phyloP scores from a whole-genome alignment of 768 basidiomycete genomes.

The Phlebiopsis flavidoalba region DNA sequence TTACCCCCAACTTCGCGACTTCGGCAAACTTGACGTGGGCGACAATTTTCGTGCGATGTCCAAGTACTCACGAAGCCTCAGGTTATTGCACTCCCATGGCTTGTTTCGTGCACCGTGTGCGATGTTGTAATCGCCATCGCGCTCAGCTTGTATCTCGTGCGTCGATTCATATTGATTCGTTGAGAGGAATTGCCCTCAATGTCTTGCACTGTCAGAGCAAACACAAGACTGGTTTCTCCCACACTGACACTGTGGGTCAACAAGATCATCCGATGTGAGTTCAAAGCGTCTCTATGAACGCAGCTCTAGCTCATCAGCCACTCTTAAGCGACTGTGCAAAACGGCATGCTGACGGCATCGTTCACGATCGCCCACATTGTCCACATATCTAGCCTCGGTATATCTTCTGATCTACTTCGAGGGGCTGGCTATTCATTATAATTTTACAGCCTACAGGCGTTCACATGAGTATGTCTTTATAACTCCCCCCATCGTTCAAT shows the following conservation, averaged over 20 bases:
- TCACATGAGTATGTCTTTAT: constrained; percentile 1
- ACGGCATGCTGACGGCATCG: constrained; percentile 31
- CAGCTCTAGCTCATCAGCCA: neutral
- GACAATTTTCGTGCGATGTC: neutral
- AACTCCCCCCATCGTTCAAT: neutral
- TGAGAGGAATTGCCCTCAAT: neutral
- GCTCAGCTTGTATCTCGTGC: constrained; percentile 8
- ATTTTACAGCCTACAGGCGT: neutral
- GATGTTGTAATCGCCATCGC: constrained; percentile 7
- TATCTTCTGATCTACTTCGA: neutral
- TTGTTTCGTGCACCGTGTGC: constrained; percentile 9
- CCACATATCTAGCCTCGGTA: constrained; percentile 22
- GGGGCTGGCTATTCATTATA: too few relatives aligned
- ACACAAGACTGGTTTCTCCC: constrained; percentile 11
- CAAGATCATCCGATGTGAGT: constrained; percentile 17
- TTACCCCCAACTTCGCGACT: constrained; percentile 3
- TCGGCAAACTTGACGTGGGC: constrained; percentile 7
- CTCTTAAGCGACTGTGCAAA: constrained; percentile 32
- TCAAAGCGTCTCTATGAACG: too few relatives aligned
- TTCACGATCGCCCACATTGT: constrained; percentile 30
- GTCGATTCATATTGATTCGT: neutral
- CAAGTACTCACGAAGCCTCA: neutral
- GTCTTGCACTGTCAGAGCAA: constrained; percentile 13
- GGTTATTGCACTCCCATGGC: constrained; percentile 8
- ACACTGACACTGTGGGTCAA: constrained; percentile 13